phyloP scores from a whole-genome alignment of 768 basidiomycete genomes.

The Macrolepiota fuliginosa region DNA sequence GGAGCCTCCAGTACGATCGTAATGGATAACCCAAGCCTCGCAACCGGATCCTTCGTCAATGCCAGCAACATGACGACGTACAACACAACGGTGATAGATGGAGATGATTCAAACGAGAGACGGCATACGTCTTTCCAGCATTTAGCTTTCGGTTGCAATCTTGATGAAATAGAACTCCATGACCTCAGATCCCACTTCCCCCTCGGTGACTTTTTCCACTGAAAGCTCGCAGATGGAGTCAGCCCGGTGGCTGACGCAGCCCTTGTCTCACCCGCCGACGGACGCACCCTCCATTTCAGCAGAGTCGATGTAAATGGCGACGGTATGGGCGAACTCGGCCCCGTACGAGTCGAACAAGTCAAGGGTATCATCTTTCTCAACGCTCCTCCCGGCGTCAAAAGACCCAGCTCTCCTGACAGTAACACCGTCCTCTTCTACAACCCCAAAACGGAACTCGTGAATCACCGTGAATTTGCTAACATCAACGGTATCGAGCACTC shows the following conservation, averaged over 20 bases:
- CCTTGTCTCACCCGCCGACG: constrained; percentile 94
- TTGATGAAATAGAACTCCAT: constrained; percentile 80
- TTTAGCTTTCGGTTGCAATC: constrained; percentile 96
- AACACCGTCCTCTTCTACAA: constrained; percentile 32
- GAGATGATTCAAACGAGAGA: too few relatives aligned
- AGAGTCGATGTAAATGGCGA: constrained; percentile 63
- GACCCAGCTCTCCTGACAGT: constrained; percentile 44
- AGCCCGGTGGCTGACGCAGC: constrained; percentile 76
- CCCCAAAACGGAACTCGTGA: constrained; percentile 59
- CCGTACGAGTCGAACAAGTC: constrained; percentile 77
- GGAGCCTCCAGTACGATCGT: too few relatives aligned
- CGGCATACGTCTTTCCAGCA: too few relatives aligned
- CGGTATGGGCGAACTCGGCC: background rate
- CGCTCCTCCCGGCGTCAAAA: constrained; percentile 81
- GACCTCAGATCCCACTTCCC: constrained; percentile 78
- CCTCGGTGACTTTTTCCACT: constrained; percentile 94
- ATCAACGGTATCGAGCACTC: constrained; percentile 98
- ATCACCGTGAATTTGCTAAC: constrained; percentile 90
- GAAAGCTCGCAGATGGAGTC: constrained; percentile 76
- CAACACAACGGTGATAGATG: too few relatives aligned
- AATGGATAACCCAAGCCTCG: too few relatives aligned
- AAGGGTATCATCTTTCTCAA: constrained; percentile 96
- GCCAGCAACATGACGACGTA: too few relatives aligned
- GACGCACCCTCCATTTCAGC: constrained; percentile 89
- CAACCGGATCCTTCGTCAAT: too few relatives aligned